Evolutionary conservation across 1,284 basidiomycete species (phyloP).

Genomic region (Cryptococcus neoformans): DNA sequence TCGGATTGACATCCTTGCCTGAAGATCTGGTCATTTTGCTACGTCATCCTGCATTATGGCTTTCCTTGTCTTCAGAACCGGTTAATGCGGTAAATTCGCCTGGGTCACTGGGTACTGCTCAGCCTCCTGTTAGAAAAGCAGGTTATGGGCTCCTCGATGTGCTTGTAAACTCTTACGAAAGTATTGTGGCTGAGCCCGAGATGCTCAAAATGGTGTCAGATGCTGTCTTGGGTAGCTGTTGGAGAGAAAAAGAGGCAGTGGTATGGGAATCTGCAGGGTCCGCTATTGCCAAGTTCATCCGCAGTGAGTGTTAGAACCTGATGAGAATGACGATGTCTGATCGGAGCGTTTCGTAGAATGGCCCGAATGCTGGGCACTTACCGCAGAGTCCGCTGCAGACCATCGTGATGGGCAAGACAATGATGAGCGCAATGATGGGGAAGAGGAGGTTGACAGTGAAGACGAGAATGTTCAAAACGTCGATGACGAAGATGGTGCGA

Average conservation of each 20-base stretch:
- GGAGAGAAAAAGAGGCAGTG: slow-evolving; percentile 66
- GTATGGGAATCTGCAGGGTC: slow-evolving; percentile 69
- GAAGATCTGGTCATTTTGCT: slow-evolving; percentile 27
- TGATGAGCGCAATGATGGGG: slow-evolving; percentile 37
- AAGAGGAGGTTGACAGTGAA: slow-evolving; percentile 41
- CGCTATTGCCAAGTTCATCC: slow-evolving; percentile 66
- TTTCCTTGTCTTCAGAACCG: slow-evolving; percentile 21
- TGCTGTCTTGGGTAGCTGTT: slow-evolving; percentile 67
- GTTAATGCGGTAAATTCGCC: slow-evolving; percentile 4
- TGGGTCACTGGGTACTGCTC: slow-evolving; percentile 16
- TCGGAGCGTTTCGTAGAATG: slow-evolving; percentile 3
- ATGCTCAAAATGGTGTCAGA: slow-evolving; percentile 53
- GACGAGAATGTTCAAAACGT: slow-evolving; percentile 20
- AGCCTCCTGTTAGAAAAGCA: slow-evolving; percentile 41
- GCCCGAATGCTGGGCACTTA: slow-evolving; percentile 12
- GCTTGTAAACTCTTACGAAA: slow-evolving; percentile 29
- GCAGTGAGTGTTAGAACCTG: slow-evolving; percentile 55
- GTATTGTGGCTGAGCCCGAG: slow-evolving; percentile 23
- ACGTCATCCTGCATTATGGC: slow-evolving; percentile 37
- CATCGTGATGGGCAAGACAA: slow-evolving; percentile 15
- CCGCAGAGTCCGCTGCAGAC: not conserved
- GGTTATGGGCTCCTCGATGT: slow-evolving; percentile 34
- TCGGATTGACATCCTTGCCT: slow-evolving; percentile 20
- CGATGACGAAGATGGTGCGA: slow-evolving; percentile 12
- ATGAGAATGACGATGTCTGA: not conserved